Percentiles rank a stretch among this genome's conserved stretches.
Conservation (phyloP, 2,329 filamentous ascomycete genomes). For the Xylariaceae sp. region DNA sequence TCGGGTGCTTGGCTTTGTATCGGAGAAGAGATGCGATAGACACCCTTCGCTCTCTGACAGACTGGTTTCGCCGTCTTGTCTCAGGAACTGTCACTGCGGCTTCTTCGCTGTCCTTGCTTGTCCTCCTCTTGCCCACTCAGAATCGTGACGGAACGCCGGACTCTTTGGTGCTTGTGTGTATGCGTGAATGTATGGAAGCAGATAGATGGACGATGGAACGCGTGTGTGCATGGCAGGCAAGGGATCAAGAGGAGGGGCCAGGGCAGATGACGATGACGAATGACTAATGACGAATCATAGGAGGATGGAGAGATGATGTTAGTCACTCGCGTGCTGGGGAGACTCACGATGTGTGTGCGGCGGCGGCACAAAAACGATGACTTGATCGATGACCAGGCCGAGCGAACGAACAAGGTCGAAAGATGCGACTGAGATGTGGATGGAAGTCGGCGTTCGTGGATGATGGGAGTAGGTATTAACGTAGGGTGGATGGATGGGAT, state of each 20-base stretch:
- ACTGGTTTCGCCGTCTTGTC: too few relatives aligned
- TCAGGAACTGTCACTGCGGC: too few relatives aligned
- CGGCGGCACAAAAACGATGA: background rate
- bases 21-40: too few relatives aligned
- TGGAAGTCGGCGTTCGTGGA: background rate
- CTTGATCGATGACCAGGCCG: background rate
- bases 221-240: background rate
- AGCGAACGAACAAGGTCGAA: background rate
- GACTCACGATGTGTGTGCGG: background rate
- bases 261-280: constrained; percentile 17
- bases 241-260: background rate
- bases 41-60: too few relatives aligned
- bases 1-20: too few relatives aligned
- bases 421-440: background rate
- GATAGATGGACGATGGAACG: background rate
- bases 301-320: background rate
- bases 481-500: background rate
- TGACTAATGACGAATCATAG: constrained; percentile 10
- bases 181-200: background rate
- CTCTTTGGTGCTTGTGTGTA: background rate
- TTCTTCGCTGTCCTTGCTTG: too few relatives aligned
- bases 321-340: background rate
- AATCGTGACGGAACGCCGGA: background rate
- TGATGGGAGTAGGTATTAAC: background rate
- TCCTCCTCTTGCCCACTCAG: background rate